Base-by-base conservation (phyloP, 1,139 yeast species). In the Taiozyma onychis region DNA sequence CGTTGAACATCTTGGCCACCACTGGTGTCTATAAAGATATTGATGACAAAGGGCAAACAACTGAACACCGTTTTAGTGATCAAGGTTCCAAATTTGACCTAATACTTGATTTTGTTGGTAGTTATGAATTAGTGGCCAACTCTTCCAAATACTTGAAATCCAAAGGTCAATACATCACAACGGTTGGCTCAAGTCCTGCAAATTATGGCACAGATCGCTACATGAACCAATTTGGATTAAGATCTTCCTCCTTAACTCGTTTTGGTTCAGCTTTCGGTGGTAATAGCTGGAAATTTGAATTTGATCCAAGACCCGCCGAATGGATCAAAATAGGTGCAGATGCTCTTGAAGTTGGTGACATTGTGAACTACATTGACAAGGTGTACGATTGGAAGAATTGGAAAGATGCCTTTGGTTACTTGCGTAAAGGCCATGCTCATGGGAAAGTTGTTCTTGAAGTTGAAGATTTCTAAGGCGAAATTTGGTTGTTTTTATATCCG, bases 371-470 rank as follows among this genome's bases (percentile, higher is more conserved):
- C 64, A 69, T 87, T 42, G 95, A 85, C 61, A 69, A 77, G 14
- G 74, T 74, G 21, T 77, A 71, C 55, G 71, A 76, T 22, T 80
- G 87, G 74, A 75, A 72, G 18, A 73, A 82, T 8, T 74, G 71
- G 54, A 62, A 72, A 44, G 67, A 72, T n/a, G 95, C 91, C 0
- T 66, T 77, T 50, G 75, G 75, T 3, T 73, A 70, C 55, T 67
- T 85, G 51, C 67, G 65, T 28, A 63, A 72, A 3, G 80, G 81
- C 44, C 75, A 72, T 51, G 80, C 82, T n/a, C 77, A 75, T 52
- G 96, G 96, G 32, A 88, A 87, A 64, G 70, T 87, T 48, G 76
- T 87, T 6, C 51, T 72, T 43, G 61, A 70, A 39, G 68, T 69
- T 24, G 76, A 72, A 51, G 63, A 61, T 46, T 71, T 71, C 51